phyloP scores from a whole-genome alignment of 202 grass and related monocot genomes.

The Zizania palustris region DNA sequence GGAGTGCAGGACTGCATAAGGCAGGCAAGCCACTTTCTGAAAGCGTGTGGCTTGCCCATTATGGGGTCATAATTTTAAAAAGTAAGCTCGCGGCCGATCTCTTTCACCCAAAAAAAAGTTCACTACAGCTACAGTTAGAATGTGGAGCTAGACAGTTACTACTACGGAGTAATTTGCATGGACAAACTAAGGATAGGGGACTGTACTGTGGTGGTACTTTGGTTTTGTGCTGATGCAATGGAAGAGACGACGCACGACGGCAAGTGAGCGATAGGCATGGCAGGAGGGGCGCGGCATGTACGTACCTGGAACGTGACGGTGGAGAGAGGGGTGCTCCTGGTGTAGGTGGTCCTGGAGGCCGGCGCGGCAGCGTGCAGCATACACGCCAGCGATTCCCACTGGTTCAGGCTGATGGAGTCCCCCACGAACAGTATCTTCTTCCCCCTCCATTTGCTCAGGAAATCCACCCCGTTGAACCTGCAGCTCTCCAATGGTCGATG shows the following conservation, averaged over 20 bases:
- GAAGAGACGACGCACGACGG: neutral
- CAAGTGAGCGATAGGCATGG: no score
- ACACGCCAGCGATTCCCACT: conserved; percentile 92
- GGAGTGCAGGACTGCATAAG: neutral
- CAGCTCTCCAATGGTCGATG: neutral
- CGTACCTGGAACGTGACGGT: conserved; percentile 81
- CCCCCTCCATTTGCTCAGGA: conserved; percentile 70
- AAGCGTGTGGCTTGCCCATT: conserved; percentile 28
- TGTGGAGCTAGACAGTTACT: neutral
- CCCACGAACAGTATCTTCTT: conserved; percentile 99
- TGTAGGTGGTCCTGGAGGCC: conserved; percentile 59
- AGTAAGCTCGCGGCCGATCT: neutral
- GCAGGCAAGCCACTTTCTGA: neutral
- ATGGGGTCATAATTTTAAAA: neutral
- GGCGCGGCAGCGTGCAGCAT: conserved; percentile 84
- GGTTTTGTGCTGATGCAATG: conserved; percentile 5
- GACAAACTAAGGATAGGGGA: neutral
- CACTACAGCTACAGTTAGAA: neutral
- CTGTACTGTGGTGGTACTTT: neutral
- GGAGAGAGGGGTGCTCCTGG: conserved; percentile 53
- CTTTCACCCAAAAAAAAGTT: no score
- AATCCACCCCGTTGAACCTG: conserved; percentile 73
- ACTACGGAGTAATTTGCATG: neutral
- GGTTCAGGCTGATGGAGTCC: conserved; percentile 94
- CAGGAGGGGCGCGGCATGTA: neutral